These are phyloP conservation scores for Xylaria bambusicola DNA, from an alignment of 495 filamentous ascomycete genomes.

Conservation along the genomic window DNA sequence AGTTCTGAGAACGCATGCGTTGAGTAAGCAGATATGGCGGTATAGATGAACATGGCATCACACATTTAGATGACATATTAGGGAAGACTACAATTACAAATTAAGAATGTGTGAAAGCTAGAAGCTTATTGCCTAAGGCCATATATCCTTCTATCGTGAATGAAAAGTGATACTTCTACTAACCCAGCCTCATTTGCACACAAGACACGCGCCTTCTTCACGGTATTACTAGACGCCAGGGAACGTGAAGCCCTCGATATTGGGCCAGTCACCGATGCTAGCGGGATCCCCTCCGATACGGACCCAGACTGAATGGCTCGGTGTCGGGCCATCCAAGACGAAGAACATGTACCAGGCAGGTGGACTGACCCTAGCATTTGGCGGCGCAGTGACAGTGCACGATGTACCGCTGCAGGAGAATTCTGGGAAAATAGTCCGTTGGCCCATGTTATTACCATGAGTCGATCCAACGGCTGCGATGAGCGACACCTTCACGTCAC, in stretches of 20 bases:
- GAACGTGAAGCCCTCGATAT: not conserved
- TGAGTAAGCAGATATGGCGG: no score
- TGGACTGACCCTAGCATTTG: conserved; percentile 41
- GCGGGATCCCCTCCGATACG: conserved; percentile 51
- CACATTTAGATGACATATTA: no score
- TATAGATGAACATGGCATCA: no score
- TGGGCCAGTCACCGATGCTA: conserved; percentile 37
- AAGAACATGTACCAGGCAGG: conserved; percentile 50
- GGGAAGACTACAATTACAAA: no score
- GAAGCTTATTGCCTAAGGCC: no score
- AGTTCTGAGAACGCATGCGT: no score
- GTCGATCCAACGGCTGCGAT: conserved; percentile 43
- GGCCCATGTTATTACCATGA: conserved; percentile 50
- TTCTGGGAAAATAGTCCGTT: conserved; percentile 49
- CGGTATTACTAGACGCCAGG: conserved; percentile 8
- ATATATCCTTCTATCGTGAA: no score
- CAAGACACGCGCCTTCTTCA: no score
- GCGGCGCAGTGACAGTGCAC: conserved; percentile 47
- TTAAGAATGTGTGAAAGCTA: no score
- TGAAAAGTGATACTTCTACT: no score
- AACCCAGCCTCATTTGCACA: no score
- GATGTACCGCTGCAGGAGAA: conserved; percentile 35
- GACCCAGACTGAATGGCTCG: conserved; percentile 37
- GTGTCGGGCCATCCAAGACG: conserved; percentile 43
- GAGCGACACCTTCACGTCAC: conserved; percentile 38